These are phyloP conservation scores for Candida pseudoviswanathii DNA, from an alignment of 1,139 yeast genomes.

Conservation along the genomic window DNA sequence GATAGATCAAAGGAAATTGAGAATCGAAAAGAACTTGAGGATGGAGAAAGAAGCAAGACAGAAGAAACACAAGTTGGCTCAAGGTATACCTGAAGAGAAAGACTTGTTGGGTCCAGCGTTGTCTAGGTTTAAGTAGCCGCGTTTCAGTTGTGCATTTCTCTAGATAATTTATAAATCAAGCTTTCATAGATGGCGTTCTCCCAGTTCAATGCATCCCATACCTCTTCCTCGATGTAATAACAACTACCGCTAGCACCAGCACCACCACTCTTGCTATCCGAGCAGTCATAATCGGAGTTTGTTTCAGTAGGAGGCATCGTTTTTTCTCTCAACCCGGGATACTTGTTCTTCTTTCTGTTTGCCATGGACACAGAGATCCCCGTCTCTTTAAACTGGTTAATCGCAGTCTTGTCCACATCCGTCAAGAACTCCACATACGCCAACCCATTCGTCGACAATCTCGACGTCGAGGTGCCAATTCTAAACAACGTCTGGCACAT, in stretches of 20 bases:
- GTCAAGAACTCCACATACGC: constrained; percentile 21
- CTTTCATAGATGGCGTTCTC: constrained; percentile 24
- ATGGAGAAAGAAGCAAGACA: constrained; percentile 75
- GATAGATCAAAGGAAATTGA: constrained; percentile 81
- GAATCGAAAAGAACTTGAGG: constrained; percentile 76
- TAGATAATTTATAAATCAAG: constrained; percentile 16
- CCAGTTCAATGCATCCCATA: constrained; percentile 25
- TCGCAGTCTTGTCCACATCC: constrained; percentile 18
- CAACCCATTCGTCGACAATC: constrained; percentile 22
- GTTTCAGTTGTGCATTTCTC: constrained; percentile 9
- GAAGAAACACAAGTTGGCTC: constrained; percentile 47
- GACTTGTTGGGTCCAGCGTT: constrained; percentile 60
- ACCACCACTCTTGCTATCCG: background rate
- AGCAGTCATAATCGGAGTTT: constrained; percentile 6
- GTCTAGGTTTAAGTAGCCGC: constrained; percentile 50
- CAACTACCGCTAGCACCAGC: constrained; percentile 3
- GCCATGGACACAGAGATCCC: background rate
- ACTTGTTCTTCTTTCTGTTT: constrained; percentile 9
- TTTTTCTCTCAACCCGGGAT: constrained; percentile 9
- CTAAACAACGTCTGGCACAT: constrained; percentile 22
- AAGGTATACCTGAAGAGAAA: constrained; percentile 55
- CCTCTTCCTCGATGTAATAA: constrained; percentile 18
- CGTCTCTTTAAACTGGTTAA: constrained; percentile 1
- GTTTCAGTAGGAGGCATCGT: constrained; percentile 5
- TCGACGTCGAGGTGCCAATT: constrained; percentile 26